These are phyloP conservation scores for Leccinellum luteum DNA, from an alignment of 768 basidiomycete species.

Conservation along the genomic window DNA sequence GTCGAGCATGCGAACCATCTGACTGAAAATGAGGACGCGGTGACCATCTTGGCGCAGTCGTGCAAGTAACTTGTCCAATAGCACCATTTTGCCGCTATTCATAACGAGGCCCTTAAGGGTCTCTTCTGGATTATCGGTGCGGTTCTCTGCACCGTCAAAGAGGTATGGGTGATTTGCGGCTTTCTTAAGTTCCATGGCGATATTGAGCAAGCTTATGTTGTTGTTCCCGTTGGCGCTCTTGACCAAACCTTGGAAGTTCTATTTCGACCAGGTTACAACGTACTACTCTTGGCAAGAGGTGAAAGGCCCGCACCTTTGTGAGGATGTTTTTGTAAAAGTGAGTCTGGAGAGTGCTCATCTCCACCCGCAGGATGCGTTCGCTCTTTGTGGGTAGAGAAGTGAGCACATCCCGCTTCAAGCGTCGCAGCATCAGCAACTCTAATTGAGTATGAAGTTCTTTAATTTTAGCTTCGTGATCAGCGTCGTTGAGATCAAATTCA, in stretches of 20 bases:
- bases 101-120: constrained; percentile 94
- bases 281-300: neutral
- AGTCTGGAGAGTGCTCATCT: constrained; percentile 95
- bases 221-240: constrained; percentile 87
- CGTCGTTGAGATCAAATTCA: constrained; percentile 94
- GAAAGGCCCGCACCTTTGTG: constrained; percentile 60
- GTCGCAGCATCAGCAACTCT: constrained; percentile 90
- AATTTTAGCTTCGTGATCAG: constrained; percentile 91
- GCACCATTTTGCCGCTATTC: constrained; percentile 98
- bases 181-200: constrained; percentile 99
- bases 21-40: constrained; percentile 97
- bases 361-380: constrained; percentile 94
- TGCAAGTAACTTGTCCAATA: constrained; percentile 94
- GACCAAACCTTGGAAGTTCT: constrained; percentile 92
- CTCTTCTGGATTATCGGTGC: constrained; percentile 66
- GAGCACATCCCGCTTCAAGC: constrained; percentile 94
- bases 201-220: constrained; percentile 95
- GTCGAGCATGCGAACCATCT: constrained; percentile 99
- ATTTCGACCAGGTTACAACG: constrained; percentile 6
- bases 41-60: constrained; percentile 90
- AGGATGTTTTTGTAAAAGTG: constrained; percentile 99
- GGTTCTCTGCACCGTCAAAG: constrained; percentile 90
- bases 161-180: constrained; percentile 97
- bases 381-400: constrained; percentile 97
- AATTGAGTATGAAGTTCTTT: constrained; percentile 93